Evolutionary conservation across 1,284 basidiomycete species (phyloP), one percentile per base, ranked within the genome.

Genomic region (Fistulina hepatica): DNA sequence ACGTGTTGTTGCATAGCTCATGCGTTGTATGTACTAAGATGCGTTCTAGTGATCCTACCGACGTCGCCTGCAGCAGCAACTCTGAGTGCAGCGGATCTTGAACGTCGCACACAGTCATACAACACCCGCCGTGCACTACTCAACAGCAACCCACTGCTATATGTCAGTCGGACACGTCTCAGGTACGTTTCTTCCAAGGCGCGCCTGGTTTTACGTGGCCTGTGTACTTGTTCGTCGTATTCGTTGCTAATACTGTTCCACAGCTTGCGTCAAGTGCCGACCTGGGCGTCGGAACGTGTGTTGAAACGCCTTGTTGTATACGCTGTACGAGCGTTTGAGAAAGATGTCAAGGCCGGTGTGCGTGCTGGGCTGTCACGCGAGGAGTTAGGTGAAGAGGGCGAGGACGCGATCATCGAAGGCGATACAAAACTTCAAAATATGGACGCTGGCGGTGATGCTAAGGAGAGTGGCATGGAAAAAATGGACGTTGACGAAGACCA

Each of bases 91-190:
- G 66, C 74, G 8, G 92, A 95, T 47, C 58, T 95, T 33, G 85
- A 92, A 57, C 81, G 83, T 40, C 82, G 92, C 17, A 77, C 81
- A 21, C 65, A 67, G 23, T 88, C 89, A 0, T 94, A 84, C 66
- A 85, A 82, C 50, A 75, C 86, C 1, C 81, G 93, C 17, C 72
- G 81, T 40, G 64, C 71, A 8, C 71, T 92, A 16, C 72, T 97
- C 33, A 81, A 83, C 43, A 81, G 81, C 6, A 98, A 98, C 57
- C 93, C 95, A 0, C 83, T 88, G 1, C 68, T 99, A 4, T 98
- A 85, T 61, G 83, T 98, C 48, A 94, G 90, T 24, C 85, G 83
- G 56, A 97, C 91, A 0, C 86, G 95, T 45, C 74, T 98, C 21
- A 30, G n/a, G n/a, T n/a, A n/a, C n/a, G n/a, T n/a, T n/a, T n/a